Conservation (phyloP, 345 rosid species). For the Isatis tinctoria region DNA sequence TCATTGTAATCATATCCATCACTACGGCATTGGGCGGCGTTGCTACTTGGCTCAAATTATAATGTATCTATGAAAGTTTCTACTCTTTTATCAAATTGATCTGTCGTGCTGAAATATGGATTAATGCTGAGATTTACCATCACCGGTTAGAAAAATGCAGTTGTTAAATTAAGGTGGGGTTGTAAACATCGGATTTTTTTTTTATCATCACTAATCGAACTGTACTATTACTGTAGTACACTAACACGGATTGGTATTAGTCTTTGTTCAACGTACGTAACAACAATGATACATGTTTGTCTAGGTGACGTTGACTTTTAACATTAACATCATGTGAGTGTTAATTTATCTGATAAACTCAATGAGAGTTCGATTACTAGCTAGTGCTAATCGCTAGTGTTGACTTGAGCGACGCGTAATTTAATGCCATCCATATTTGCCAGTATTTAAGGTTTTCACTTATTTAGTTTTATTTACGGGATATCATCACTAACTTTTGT, state of each 20-base stretch:
- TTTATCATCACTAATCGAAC: background rate
- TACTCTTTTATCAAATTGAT: background rate
- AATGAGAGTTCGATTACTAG: background rate
- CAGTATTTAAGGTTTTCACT: background rate
- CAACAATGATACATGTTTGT: background rate
- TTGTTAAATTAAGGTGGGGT: background rate
- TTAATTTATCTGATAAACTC: background rate
- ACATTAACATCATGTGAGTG: background rate
- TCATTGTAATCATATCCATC: constrained; percentile 21
- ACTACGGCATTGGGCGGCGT: constrained; percentile 5
- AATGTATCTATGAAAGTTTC: background rate
- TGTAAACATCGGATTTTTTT: background rate
- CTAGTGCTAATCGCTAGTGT: background rate
- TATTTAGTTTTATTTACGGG: background rate
- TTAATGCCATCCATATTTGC: background rate
- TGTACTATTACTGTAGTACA: background rate
- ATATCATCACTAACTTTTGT: no score
- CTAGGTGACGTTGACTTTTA: background rate
- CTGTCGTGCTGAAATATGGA: background rate
- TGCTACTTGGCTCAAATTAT: background rate
- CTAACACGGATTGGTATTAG: background rate
- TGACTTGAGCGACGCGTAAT: no score
- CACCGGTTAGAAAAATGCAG: background rate
- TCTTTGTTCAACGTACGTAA: background rate
- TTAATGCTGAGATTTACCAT: background rate